These are phyloP conservation scores for Vitis amurensis DNA, from an alignment of 164 flowering plant genomes.

Conservation along the genomic window DNA sequence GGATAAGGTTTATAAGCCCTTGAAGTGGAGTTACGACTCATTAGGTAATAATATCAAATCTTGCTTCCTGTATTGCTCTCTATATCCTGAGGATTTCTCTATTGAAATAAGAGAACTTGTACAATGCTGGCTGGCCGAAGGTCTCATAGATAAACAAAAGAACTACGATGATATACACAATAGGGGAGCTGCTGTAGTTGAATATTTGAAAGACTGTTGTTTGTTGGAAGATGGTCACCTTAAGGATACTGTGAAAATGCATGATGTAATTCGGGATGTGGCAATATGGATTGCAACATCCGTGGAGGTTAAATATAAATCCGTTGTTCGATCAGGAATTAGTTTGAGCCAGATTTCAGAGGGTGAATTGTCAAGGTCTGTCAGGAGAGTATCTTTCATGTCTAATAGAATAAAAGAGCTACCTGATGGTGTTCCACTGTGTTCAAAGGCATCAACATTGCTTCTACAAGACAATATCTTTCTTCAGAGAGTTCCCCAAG, in stretches of 20 bases:
- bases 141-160: constrained; percentile 2
- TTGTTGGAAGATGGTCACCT: constrained; percentile 2
- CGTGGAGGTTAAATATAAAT: neutral
- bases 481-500: constrained; percentile 10
- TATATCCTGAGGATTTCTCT: neutral
- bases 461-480: constrained; percentile 23
- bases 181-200: neutral
- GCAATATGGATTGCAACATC: constrained; percentile 10
- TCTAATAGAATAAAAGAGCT: constrained; percentile 9
- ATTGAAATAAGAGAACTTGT: neutral
- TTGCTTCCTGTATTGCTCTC: neutral
- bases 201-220: neutral
- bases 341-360: constrained; percentile 6
- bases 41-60: neutral
- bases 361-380: neutral
- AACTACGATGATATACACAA: neutral
- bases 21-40: constrained; percentile 8
- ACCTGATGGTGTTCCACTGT: constrained; percentile 1
- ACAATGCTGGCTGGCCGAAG: constrained; percentile 4
- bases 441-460: constrained; percentile 11
- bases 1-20: neutral
- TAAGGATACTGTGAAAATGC: constrained; percentile 4
- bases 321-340: constrained; percentile 9
- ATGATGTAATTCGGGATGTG: constrained; percentile 13
- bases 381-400: constrained; percentile 13